Percentiles rank a stretch among this genome's conserved stretches.
Conservation (phyloP, 169 alveolate genomes). For the Neospora caninum region DNA sequence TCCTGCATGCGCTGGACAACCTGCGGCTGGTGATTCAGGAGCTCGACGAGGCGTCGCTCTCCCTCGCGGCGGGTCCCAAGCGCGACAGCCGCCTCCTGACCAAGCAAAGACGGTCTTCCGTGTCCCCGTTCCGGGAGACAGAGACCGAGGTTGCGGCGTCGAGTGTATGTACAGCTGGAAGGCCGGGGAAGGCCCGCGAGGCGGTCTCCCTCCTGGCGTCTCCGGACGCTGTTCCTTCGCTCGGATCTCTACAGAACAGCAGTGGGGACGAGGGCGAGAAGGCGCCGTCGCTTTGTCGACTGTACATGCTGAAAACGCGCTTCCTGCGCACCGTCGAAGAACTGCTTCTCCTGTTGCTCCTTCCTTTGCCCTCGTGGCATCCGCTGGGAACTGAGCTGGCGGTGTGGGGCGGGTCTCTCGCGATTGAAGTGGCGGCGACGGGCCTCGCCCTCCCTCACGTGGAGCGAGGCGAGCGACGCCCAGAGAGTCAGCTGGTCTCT, state of each 20-base stretch:
- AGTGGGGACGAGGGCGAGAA: background rate
- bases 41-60: background rate
- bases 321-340: background rate
- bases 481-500: background rate
- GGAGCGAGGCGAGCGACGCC: background rate
- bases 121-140: background rate
- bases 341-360: background rate
- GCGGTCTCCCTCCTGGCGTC: background rate
- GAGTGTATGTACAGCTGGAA: too few species aligned
- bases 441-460: background rate
- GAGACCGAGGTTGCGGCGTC: background rate
- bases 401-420: conserved; percentile 24
- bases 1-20: background rate
- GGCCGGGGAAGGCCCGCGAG: background rate
- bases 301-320: background rate
- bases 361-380: conserved; percentile 11
- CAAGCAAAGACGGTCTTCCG: background rate
- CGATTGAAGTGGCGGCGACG: background rate
- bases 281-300: background rate
- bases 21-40: background rate
- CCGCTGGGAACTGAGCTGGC: background rate
- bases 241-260: background rate
- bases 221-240: too few species aligned
- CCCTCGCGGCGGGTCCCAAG: background rate
- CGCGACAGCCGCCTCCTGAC: background rate